Conservation (phyloP, 2,329 filamentous ascomycete genomes). For the Alternaria burnsii region DNA sequence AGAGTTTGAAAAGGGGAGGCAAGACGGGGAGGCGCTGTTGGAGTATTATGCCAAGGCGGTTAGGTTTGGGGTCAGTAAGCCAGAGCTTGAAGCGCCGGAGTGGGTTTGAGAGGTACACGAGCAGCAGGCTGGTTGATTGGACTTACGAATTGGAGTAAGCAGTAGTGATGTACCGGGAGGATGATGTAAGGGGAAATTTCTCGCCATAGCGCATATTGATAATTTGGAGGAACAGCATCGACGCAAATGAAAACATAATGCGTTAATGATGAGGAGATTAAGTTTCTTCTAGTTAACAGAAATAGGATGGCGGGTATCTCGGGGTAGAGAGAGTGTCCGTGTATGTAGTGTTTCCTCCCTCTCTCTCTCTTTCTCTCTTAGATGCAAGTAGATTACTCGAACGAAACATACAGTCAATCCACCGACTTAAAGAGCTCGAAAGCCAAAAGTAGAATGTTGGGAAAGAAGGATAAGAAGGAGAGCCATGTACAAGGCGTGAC, state of each 20-base stretch:
- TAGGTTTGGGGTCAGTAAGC: constrained; percentile 30
- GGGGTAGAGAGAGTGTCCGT: constrained; percentile 3
- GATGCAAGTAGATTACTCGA: neutral
- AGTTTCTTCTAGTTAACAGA: neutral
- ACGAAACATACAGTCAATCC: neutral
- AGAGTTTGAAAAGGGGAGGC: constrained; percentile 25
- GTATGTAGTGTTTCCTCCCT: constrained; percentile 2
- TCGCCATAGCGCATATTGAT: neutral
- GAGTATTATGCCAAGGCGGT: constrained; percentile 38
- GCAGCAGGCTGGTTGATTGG: neutral
- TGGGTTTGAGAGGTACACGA: constrained; percentile 16
- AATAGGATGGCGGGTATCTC: constrained; percentile 3
- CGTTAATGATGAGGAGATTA: neutral
- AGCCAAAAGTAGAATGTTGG: neutral
- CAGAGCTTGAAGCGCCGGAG: constrained; percentile 26
- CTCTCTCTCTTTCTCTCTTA: neutral
- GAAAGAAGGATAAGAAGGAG: neutral
- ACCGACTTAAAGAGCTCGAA: neutral
- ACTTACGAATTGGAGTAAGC: neutral
- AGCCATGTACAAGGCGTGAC: constrained; percentile 1
- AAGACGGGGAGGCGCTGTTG: constrained; percentile 27
- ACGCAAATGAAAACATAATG: neutral
- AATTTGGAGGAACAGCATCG: neutral
- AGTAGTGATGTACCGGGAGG: neutral
- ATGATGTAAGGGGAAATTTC: neutral